phyloP scores from a whole-genome alignment of 352 stramenopile species.

The Achlya hypogyna region DNA sequence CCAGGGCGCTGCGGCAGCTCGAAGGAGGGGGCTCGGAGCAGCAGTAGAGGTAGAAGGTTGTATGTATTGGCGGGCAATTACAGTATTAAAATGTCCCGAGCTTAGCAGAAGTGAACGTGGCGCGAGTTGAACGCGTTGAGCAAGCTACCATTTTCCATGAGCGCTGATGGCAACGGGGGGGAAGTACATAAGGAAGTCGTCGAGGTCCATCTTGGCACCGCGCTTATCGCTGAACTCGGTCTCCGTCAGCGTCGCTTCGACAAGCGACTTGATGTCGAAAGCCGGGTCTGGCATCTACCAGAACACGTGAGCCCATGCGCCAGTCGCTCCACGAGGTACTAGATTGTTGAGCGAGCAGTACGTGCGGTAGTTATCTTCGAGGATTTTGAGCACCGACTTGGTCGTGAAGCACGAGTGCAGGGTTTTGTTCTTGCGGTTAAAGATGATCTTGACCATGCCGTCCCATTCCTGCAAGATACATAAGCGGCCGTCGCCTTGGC shows the following conservation, averaged over 20 bases:
- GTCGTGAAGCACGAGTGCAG: slow-evolving; percentile 94
- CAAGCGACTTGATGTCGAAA: slow-evolving; percentile 87
- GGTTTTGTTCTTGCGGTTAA: slow-evolving; percentile 99
- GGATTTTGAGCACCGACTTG: slow-evolving; percentile 92
- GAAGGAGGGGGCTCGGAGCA: not conserved
- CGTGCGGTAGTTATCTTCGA: slow-evolving; percentile 96
- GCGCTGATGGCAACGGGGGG: not conserved
- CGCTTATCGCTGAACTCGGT: slow-evolving; percentile 83
- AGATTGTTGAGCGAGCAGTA: slow-evolving; percentile 89
- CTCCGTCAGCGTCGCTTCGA: slow-evolving; percentile 90
- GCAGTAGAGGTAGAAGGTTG: not conserved
- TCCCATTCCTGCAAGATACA: slow-evolving; percentile 90
- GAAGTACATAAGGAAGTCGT: slow-evolving; percentile 93
- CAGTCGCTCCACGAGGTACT: slow-evolving; percentile 22
- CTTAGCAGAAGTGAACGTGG: slow-evolving; percentile 17
- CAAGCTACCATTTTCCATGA: not conserved
- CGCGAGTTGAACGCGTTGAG: slow-evolving; percentile 21
- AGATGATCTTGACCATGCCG: slow-evolving; percentile 98
- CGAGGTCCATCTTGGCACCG: slow-evolving; percentile 94
- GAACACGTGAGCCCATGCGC: not conserved
- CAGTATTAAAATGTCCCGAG: not conserved
- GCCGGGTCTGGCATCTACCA: slow-evolving; percentile 52
- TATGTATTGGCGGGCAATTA: too few species aligned
- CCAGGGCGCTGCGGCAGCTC: too few species aligned
- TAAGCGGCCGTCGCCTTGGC: not conserved